These are phyloP conservation scores for Tolypocladium paradoxum DNA, from an alignment of 2,329 filamentous ascomycete genomes.

Conservation along the genomic window DNA sequence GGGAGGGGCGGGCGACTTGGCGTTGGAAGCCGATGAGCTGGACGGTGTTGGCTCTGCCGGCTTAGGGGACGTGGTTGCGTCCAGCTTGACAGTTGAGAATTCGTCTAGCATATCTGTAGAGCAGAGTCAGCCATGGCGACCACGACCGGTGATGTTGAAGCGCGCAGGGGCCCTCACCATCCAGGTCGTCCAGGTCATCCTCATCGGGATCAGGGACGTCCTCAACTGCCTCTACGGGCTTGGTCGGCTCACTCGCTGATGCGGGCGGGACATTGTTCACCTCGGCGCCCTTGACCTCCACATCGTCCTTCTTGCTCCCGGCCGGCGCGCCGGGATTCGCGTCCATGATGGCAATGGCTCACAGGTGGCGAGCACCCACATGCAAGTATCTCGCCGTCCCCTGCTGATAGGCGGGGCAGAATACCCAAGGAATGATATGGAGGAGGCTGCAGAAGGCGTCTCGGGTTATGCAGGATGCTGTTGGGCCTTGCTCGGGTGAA, in stretches of 20 bases:
- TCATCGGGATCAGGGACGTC: conserved; percentile 82
- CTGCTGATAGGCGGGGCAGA: neutral
- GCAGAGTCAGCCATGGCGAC: conserved; percentile 1
- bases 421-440: neutral
- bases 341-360: conserved; percentile 12
- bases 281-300: conserved; percentile 7
- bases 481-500: neutral
- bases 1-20: conserved; percentile 19
- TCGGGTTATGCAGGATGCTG: neutral
- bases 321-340: conserved; percentile 9
- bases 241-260: neutral
- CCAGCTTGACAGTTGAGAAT: conserved; percentile 58
- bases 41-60: conserved; percentile 12
- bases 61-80: conserved; percentile 11
- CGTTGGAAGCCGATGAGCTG: conserved; percentile 19
- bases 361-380: conserved; percentile 1
- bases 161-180: conserved; percentile 45
- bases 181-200: conserved; percentile 83
- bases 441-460: neutral
- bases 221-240: conserved; percentile 21
- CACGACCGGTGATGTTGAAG: neutral
- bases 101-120: conserved; percentile 80
- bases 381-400: conserved; percentile 4
- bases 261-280: neutral
- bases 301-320: conserved; percentile 10